phyloP scores from a whole-genome alignment of 2,329 filamentous ascomycete genomes.

The Neopestalotiopsis rosae region DNA sequence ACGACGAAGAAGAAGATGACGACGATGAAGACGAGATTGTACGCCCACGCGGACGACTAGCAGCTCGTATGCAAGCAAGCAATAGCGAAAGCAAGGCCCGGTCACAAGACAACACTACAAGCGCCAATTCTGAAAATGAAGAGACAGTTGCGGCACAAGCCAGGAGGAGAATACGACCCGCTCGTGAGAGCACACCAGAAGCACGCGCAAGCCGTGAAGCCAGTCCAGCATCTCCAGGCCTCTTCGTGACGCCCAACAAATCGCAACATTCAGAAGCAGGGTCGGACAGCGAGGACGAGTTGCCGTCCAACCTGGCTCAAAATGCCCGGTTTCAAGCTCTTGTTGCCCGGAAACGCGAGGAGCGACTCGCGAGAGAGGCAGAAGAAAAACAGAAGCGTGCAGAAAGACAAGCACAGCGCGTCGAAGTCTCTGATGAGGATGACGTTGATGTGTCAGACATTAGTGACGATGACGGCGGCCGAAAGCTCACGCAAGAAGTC shows the following conservation, averaged over 20 bases:
- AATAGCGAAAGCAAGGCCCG: background rate
- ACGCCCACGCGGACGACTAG: constrained; percentile 43
- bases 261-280: constrained; percentile 29
- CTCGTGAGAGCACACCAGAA: constrained; percentile 33
- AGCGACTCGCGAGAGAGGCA: constrained; percentile 71
- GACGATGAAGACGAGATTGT: constrained; percentile 47
- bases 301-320: constrained; percentile 48
- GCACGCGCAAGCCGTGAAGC: constrained; percentile 34
- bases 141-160: constrained; percentile 28
- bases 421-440: constrained; percentile 48
- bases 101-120: constrained; percentile 15
- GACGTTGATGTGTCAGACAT: constrained; percentile 62
- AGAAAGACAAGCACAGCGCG: constrained; percentile 44
- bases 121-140: constrained; percentile 29
- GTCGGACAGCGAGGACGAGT: constrained; percentile 51
- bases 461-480: constrained; percentile 67
- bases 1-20: constrained; percentile 45
- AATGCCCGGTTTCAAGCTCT: constrained; percentile 73
- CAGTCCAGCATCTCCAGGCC: constrained; percentile 51
- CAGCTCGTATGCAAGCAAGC: constrained; percentile 36
- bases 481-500: constrained; percentile 69
- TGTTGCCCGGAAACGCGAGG: constrained; percentile 74
- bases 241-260: constrained; percentile 59
- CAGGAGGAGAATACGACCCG: constrained; percentile 29
- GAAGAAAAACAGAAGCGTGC: constrained; percentile 55